Percentiles rank a stretch among this genome's conserved stretches.
These are phyloP conservation scores for Elongisporangium senticosum DNA, from an alignment of 352 stramenopile genomes.

Conservation along the genomic window DNA sequence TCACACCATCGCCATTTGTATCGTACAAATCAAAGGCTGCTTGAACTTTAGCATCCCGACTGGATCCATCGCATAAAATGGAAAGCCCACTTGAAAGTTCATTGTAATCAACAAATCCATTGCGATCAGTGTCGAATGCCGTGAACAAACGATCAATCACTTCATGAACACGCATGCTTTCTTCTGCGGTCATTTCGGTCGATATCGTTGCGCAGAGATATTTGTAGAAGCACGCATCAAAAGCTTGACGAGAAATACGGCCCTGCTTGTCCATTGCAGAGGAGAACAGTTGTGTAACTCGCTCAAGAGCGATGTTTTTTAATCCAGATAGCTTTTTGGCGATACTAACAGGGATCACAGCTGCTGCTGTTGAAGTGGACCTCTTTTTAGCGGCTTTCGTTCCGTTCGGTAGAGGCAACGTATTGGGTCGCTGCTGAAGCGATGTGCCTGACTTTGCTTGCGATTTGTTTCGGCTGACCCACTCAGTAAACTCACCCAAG, in stretches of 20 bases:
- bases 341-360: conserved; percentile 55
- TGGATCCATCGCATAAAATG: conserved; percentile 52
- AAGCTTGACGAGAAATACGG: conserved; percentile 56
- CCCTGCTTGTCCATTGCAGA: conserved; percentile 38
- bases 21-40: conserved; percentile 85
- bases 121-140: conserved; percentile 70
- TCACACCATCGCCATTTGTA: conserved; percentile 74
- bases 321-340: conserved; percentile 69
- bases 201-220: conserved; percentile 43
- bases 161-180: conserved; percentile 58
- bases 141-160: conserved; percentile 73
- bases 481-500: conserved; percentile 76
- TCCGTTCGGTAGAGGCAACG: conserved; percentile 11
- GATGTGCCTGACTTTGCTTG: conserved; percentile 6
- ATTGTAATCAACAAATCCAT: conserved; percentile 67
- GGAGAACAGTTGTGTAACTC: conserved; percentile 53
- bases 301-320: conserved; percentile 52
- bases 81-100: conserved; percentile 74
- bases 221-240: conserved; percentile 75
- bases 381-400: conserved; percentile 9
- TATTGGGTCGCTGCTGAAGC: conserved; percentile 2
- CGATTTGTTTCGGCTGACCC: conserved; percentile 19
- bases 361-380: conserved; percentile 3
- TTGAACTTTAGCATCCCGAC: conserved; percentile 58
- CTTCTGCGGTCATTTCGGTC: conserved; percentile 24